These are phyloP conservation scores for Pichia sp. DNA, from an alignment of 1,139 yeast species.

Conservation along the genomic window DNA sequence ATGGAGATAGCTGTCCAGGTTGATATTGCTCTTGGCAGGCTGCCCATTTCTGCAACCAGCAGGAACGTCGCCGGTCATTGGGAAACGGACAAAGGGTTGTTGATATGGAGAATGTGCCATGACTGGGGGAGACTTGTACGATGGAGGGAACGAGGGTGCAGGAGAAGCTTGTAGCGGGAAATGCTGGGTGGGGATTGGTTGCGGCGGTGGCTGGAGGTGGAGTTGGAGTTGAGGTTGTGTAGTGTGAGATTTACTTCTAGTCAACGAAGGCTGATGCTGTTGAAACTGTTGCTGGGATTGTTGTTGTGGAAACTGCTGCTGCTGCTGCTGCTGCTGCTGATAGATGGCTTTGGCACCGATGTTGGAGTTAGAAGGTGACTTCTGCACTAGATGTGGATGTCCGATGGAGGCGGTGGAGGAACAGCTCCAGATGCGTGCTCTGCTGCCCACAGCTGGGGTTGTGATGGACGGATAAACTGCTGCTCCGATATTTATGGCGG, in stretches of 20 bases:
- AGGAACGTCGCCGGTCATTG: neutral
- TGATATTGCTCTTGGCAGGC: neutral
- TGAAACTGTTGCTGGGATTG: neutral
- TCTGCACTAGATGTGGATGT: constrained; percentile 2
- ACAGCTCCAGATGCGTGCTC: constrained; percentile 10
- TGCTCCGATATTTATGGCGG: constrained; percentile 1
- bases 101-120: neutral
- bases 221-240: constrained; percentile 7
- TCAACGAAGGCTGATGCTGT: constrained; percentile 1
- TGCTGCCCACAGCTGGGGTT: constrained; percentile 2
- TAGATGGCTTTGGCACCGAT: constrained; percentile 1
- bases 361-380: constrained; percentile 3
- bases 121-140: neutral
- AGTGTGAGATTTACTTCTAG: neutral
- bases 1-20: neutral
- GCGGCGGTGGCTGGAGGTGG: constrained; percentile 8
- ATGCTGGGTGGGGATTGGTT: neutral
- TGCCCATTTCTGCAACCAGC: neutral
- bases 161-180: neutral
- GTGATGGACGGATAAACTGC: constrained; percentile 2
- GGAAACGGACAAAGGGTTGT: neutral
- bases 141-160: neutral
- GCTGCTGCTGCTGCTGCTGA: constrained; percentile 10
- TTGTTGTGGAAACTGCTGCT: constrained; percentile 4
- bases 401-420: constrained; percentile 12